A percentile compares a stretch with the other conserved stretches of the same genome.
Conservation (phyloP, 805 yeast genomes). For the Metschnikowia orientalis region DNA sequence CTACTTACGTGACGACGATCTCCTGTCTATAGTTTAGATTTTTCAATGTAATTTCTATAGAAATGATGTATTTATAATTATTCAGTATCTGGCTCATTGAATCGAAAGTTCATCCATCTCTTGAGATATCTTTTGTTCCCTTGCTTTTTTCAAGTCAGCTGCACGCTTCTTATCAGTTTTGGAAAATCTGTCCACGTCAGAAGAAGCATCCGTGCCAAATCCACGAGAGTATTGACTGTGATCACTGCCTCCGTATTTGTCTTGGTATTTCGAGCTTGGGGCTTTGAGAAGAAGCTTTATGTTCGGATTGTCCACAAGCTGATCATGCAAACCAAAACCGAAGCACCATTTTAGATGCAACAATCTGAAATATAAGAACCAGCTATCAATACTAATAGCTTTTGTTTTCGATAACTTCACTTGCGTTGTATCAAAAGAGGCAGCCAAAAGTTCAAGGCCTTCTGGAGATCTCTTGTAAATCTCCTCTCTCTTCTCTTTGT, state of each 20-base stretch:
- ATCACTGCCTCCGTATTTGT: slow-evolving; percentile 12
- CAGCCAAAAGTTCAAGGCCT: slow-evolving; percentile 31
- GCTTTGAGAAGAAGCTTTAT: slow-evolving; percentile 35
- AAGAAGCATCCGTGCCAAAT: slow-evolving; percentile 13
- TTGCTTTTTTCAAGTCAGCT: slow-evolving; percentile 33
- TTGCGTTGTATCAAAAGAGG: slow-evolving; percentile 32
- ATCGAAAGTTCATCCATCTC: slow-evolving; percentile 28
- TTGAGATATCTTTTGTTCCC: slow-evolving; percentile 31
- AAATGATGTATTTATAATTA: background rate
- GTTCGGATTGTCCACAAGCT: slow-evolving; percentile 36
- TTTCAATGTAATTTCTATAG: background rate
- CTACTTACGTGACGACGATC: slow-evolving; percentile 4
- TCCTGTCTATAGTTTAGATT: slow-evolving; percentile 3
- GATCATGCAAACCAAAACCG: slow-evolving; percentile 49
- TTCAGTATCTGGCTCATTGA: background rate
- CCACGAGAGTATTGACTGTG: slow-evolving; percentile 6
- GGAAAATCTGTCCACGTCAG: slow-evolving; percentile 16
- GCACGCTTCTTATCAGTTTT: slow-evolving; percentile 31
- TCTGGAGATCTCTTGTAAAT: slow-evolving; percentile 32
- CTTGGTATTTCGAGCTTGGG: slow-evolving; percentile 23
- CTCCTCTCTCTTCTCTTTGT: slow-evolving; percentile 29
- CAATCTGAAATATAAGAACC: slow-evolving; percentile 48
- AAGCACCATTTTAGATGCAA: slow-evolving; percentile 48
- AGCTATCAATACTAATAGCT: slow-evolving; percentile 44
- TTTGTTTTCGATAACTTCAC: slow-evolving; percentile 44